Evolutionary conservation across 768 basidiomycete genomes (phyloP).

Genomic region (Lactarius deliciosus): DNA sequence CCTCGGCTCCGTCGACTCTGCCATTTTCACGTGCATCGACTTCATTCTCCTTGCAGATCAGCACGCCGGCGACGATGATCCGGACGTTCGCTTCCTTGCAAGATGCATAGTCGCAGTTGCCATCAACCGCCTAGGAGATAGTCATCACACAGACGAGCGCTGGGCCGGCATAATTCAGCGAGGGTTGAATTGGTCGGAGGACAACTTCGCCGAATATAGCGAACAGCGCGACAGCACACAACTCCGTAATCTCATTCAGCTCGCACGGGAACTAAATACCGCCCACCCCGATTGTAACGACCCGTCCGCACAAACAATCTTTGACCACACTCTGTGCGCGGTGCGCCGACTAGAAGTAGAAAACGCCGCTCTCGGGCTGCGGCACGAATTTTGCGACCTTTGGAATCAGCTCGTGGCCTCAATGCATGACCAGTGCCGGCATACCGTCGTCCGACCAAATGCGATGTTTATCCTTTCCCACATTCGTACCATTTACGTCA

Average conservation of each 20-base stretch:
- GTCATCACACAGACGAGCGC: neutral
- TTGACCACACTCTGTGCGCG: neutral
- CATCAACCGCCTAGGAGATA: neutral
- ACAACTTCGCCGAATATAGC: neutral
- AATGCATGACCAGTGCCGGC: neutral
- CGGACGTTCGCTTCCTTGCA: neutral
- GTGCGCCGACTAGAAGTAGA: neutral
- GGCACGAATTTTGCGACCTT: conserved; percentile 1
- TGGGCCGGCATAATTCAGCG: neutral
- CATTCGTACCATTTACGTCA: too few relatives aligned
- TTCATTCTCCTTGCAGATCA: conserved; percentile 8
- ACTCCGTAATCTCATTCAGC: conserved; percentile 3
- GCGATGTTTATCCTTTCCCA: neutral
- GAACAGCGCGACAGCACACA: neutral
- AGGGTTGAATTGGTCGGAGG: neutral
- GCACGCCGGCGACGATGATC: neutral
- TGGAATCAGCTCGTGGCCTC: neutral
- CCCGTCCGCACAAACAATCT: neutral
- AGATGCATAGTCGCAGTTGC: conserved; percentile 9
- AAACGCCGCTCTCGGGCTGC: neutral
- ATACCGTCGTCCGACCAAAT: neutral
- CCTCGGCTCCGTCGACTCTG: neutral
- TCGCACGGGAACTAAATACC: neutral
- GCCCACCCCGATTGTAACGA: neutral
- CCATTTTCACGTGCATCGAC: conserved; percentile 8